These are phyloP conservation scores for Aspergillus baeticus DNA, from an alignment of 495 filamentous ascomycete genomes.

Conservation along the genomic window DNA sequence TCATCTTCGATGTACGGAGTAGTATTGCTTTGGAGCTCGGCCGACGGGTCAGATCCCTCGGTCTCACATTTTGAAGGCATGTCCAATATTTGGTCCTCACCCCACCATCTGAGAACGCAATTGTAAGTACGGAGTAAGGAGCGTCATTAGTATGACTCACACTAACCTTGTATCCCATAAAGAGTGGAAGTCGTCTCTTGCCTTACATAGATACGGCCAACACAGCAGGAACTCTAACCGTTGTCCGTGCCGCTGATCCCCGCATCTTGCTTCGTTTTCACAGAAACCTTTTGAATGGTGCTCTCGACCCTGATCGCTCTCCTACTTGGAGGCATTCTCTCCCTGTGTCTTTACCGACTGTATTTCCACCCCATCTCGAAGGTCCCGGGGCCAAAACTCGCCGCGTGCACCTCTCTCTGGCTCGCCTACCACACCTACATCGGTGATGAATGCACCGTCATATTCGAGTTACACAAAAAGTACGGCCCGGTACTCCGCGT, in stretches of 20 bases:
- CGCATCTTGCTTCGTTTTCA: not conserved
- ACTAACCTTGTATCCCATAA: no score
- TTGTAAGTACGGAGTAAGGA: no score
- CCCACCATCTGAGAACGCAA: no score
- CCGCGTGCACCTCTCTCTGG: conserved; percentile 40
- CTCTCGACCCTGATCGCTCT: not conserved
- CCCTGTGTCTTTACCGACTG: conserved; percentile 23
- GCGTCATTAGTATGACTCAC: no score
- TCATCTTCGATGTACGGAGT: no score
- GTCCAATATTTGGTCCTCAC: no score
- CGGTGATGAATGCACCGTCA: conserved; percentile 36
- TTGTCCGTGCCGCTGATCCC: not conserved
- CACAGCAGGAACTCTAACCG: not conserved
- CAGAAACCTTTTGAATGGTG: not conserved
- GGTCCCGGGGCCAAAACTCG: conserved; percentile 38
- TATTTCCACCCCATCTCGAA: conserved; percentile 35
- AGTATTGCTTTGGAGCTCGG: no score
- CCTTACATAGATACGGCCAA: no score
- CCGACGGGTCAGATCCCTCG: no score
- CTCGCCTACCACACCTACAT: conserved; percentile 42
- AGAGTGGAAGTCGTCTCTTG: no score
- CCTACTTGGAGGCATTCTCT: not conserved
- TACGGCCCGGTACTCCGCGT: conserved; percentile 49
- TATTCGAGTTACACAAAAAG: conserved; percentile 36
- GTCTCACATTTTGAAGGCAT: no score